These are phyloP conservation scores for Blastocrithidia nonstop DNA, from an alignment of 208 protist species.

Conservation along the genomic window DNA sequence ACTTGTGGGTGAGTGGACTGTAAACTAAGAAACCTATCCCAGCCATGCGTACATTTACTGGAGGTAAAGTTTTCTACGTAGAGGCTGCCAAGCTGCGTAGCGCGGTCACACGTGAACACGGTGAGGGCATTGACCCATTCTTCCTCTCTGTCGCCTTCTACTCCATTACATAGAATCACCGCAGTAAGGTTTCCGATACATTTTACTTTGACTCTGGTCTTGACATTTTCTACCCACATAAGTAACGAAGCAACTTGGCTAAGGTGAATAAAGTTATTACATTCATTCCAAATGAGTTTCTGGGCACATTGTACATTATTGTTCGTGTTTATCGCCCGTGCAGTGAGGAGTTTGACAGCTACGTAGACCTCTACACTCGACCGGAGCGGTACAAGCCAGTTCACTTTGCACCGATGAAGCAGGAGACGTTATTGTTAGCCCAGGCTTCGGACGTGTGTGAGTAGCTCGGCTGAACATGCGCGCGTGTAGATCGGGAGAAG, in stretches of 20 bases:
- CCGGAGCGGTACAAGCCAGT: conserved; percentile 64
- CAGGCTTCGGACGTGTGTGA: conserved; percentile 60
- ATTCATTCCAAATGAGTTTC: conserved; percentile 72
- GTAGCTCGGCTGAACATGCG: conserved; percentile 56
- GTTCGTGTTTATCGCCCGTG: conserved; percentile 50
- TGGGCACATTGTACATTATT: conserved; percentile 46
- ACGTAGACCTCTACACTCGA: conserved; percentile 67
- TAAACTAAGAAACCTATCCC: conserved; percentile 60
- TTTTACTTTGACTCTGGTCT: conserved; percentile 76
- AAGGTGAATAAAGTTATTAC: conserved; percentile 43
- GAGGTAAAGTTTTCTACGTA: conserved; percentile 40
- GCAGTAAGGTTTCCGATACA: conserved; percentile 65
- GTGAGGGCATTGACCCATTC: conserved; percentile 53
- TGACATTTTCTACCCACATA: conserved; percentile 75
- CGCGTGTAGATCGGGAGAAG: conserved; percentile 11
- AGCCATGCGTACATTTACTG: conserved; percentile 51
- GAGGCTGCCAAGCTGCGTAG: conserved; percentile 30
- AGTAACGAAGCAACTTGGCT: conserved; percentile 33
- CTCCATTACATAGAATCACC: conserved; percentile 21
- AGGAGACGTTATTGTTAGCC: conserved; percentile 62
- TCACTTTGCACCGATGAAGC: conserved; percentile 73
- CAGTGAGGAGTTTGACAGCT: conserved; percentile 70
- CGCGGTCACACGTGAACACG: conserved; percentile 52
- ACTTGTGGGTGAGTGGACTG: conserved; percentile 55
- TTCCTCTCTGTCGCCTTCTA: conserved; percentile 45